Conservation (phyloP, 306 rosid genomes). For the Quercus gilva region DNA sequence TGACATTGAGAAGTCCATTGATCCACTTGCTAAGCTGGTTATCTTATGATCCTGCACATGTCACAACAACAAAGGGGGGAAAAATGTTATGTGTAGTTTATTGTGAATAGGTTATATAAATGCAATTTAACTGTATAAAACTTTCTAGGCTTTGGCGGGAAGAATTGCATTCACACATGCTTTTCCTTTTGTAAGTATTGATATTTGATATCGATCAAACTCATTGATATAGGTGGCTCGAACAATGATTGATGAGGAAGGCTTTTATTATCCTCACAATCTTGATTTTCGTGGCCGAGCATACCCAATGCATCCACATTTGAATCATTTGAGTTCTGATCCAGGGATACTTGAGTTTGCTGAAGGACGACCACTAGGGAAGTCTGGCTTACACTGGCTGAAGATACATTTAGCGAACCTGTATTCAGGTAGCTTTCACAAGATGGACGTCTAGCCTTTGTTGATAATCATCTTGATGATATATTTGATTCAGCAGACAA, state of each 20-base stretch:
- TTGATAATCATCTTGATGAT: conserved; percentile 63
- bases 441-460: conserved; percentile 67
- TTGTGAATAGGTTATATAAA: background rate
- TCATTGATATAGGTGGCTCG: conserved; percentile 66
- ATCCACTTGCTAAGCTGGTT: background rate
- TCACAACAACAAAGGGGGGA: background rate
- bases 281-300: conserved; percentile 93
- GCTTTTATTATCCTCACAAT: conserved; percentile 90
- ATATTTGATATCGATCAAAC: conserved; percentile 13
- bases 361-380: conserved; percentile 78
- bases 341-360: conserved; percentile 83
- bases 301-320: conserved; percentile 92
- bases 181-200: conserved; percentile 17
- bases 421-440: conserved; percentile 68
- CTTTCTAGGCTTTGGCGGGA: conserved; percentile 3
- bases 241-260: conserved; percentile 77
- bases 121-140: conserved; percentile 2
- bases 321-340: conserved; percentile 87
- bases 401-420: conserved; percentile 80
- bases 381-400: conserved; percentile 76
- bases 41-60: conserved; percentile 8
- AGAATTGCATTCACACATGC: conserved; percentile 1
- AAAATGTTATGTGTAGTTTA: background rate
- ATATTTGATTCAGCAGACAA: conserved; percentile 77
- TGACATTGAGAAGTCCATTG: background rate